A percentile compares a stretch with the other conserved stretches of the same genome.
These are phyloP conservation scores for Omphalotus olearius DNA, from an alignment of 1,284 basidiomycete species.

Conservation along the genomic window DNA sequence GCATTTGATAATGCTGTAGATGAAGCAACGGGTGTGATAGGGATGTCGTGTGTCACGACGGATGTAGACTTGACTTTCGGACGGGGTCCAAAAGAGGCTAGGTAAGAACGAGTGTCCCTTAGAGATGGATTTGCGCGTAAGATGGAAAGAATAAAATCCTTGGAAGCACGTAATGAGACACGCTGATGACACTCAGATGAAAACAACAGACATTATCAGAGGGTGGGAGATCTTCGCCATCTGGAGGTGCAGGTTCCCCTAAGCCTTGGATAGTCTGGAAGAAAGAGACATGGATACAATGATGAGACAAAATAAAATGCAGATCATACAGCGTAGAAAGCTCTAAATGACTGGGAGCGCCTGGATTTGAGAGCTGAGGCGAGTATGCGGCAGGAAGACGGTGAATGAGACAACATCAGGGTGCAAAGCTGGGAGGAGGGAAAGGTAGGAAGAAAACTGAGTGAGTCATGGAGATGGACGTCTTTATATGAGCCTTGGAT, in stretches of 20 bases:
- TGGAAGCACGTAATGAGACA: conserved; percentile 13
- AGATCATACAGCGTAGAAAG: conserved; percentile 58
- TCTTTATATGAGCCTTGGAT: neutral
- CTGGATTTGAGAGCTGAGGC: conserved; percentile 26
- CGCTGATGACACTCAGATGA: conserved; percentile 6
- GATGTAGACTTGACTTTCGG: conserved; percentile 30
- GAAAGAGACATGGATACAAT: conserved; percentile 16
- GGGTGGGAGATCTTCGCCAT: conserved; percentile 43
- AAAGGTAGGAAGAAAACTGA: conserved; percentile 13
- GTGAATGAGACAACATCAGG: conserved; percentile 27
- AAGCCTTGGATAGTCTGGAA: conserved; percentile 48
- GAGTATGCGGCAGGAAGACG: conserved; percentile 21
- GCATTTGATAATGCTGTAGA: conserved; percentile 10
- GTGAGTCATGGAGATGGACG: neutral
- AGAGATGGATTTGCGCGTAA: conserved; percentile 90
- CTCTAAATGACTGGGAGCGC: conserved; percentile 42
- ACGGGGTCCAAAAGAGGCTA: conserved; percentile 77
- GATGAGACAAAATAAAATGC: neutral
- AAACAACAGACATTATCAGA: conserved; percentile 45
- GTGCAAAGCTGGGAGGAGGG: conserved; percentile 6
- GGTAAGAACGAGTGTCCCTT: conserved; percentile 87
- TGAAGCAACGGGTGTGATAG: neutral
- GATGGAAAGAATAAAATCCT: conserved; percentile 98
- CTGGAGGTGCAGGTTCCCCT: conserved; percentile 30
- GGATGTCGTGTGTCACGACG: conserved; percentile 21